Percentiles rank a stretch among this genome's conserved stretches.
Evolutionary conservation across 2,329 filamentous ascomycete genomes (phyloP).

Genomic region (Verticillium isaacii): DNA sequence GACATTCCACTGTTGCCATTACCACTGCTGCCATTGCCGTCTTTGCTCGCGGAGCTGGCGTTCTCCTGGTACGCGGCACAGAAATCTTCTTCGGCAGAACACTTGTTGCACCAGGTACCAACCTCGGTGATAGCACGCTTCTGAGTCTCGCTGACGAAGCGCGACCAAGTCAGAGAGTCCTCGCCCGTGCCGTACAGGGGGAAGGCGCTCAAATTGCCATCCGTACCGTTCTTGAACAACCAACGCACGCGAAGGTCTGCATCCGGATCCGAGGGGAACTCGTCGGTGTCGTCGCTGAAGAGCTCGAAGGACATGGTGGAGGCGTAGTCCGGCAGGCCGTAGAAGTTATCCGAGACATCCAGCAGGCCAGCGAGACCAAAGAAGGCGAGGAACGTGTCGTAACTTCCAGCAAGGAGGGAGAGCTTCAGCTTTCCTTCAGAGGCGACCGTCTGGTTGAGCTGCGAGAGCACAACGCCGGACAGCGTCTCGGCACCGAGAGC

Average conservation of each 20-base stretch:
- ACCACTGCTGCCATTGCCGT: not conserved
- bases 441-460: constrained; percentile 25
- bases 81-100: constrained; percentile 19
- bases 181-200: constrained; percentile 23
- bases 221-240: constrained; percentile 28
- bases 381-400: constrained; percentile 30
- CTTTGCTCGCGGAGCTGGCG: constrained; percentile 4
- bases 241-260: constrained; percentile 23
- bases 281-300: constrained; percentile 17
- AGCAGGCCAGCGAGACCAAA: constrained; percentile 23
- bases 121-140: constrained; percentile 21
- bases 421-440: constrained; percentile 26
- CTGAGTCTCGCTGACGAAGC: constrained; percentile 22
- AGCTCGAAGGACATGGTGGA: constrained; percentile 31
- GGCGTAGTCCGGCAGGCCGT: constrained; percentile 27
- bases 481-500: constrained; percentile 26
- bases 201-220: constrained; percentile 19
- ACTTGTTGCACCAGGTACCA: constrained; percentile 24
- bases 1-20: constrained; percentile 19
- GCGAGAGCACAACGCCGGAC: constrained; percentile 21
- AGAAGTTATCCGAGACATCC: constrained; percentile 21
- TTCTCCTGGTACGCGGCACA: constrained; percentile 24
- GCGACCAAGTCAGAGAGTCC: constrained; percentile 21
- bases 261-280: constrained; percentile 21
- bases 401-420: constrained; percentile 26